Percentiles rank a stretch among this genome's conserved stretches.
These are phyloP conservation scores for Azolla pinnata DNA, from an alignment of 75 land plant genomes.

Conservation along the genomic window DNA sequence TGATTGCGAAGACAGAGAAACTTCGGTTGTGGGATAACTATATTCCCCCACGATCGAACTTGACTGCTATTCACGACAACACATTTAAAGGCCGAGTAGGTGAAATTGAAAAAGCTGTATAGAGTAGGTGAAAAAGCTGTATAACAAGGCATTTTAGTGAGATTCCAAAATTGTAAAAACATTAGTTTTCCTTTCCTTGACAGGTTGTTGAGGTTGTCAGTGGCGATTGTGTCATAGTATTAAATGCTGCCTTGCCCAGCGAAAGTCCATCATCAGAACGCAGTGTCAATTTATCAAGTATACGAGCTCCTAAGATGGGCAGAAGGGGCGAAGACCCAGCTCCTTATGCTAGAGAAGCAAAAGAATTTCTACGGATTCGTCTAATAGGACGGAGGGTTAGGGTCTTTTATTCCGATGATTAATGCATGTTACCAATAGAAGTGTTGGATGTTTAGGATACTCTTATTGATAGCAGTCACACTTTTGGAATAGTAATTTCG, in stretches of 20 bases:
- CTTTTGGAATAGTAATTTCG: too few species aligned
- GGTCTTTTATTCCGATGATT: background rate
- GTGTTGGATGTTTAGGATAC: too few species aligned
- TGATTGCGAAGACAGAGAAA: constrained; percentile 83
- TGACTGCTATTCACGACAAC: constrained; percentile 87
- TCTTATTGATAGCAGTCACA: too few species aligned
- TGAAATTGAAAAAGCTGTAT: too few species aligned
- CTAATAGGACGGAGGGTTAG: constrained; percentile 76
- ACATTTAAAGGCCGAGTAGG: constrained; percentile 85
- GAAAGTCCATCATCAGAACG: constrained; percentile 79
- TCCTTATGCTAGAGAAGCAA: constrained; percentile 88
- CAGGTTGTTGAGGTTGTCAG: constrained; percentile 98
- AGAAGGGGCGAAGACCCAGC: constrained; percentile 61
- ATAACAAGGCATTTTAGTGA: too few species aligned
- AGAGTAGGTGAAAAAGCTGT: background rate
- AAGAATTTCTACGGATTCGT: constrained; percentile 67
- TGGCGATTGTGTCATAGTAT: constrained; percentile 93
- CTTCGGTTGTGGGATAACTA: constrained; percentile 77
- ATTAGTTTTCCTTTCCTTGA: background rate
- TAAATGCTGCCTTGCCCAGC: constrained; percentile 76
- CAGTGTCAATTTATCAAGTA: constrained; percentile 89
- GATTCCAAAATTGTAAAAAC: background rate
- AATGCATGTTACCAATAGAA: too few species aligned
- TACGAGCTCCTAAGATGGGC: constrained; percentile 78
- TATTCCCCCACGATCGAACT: constrained; percentile 77